Evolutionary conservation across 1,284 basidiomycete species (phyloP).

Genomic region (Tremellales sp.): DNA sequence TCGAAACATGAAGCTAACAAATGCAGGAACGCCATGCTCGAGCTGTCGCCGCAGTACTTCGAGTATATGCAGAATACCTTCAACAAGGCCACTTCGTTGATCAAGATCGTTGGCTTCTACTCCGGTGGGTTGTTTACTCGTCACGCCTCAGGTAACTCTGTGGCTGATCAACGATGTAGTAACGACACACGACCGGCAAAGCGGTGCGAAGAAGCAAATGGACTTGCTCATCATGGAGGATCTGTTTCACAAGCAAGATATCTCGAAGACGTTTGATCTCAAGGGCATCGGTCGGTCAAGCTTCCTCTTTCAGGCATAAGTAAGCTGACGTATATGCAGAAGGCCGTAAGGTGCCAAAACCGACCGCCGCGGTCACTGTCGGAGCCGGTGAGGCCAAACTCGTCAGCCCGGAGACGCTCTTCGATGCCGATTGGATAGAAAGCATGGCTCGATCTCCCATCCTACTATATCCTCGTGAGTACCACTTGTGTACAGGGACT

Average conservation of each 20-base stretch:
- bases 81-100: slow-evolving; percentile 61
- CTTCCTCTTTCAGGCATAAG: slow-evolving; percentile 23
- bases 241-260: slow-evolving; percentile 64
- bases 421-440: slow-evolving; percentile 78
- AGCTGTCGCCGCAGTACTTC: slow-evolving; percentile 70
- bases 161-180: slow-evolving; percentile 38
- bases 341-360: slow-evolving; percentile 40
- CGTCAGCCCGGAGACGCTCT: slow-evolving; percentile 55
- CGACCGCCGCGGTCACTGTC: slow-evolving; percentile 7
- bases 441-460: slow-evolving; percentile 62
- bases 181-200: slow-evolving; percentile 68
- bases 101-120: slow-evolving; percentile 73
- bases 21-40: slow-evolving; percentile 65
- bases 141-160: neutral
- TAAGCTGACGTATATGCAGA: slow-evolving; percentile 9
- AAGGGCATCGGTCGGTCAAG: slow-evolving; percentile 72
- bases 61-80: slow-evolving; percentile 66
- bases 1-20: too few relatives aligned
- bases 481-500: neutral
- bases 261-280: slow-evolving; percentile 67
- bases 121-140: slow-evolving; percentile 43
- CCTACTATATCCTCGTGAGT: slow-evolving; percentile 57
- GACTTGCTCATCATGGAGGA: slow-evolving; percentile 79
- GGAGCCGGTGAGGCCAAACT: slow-evolving; percentile 8
- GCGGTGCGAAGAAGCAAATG: slow-evolving; percentile 59